These are phyloP conservation scores for Acacia confusa DNA, from an alignment of 306 rosid genomes.

Conservation along the genomic window DNA sequence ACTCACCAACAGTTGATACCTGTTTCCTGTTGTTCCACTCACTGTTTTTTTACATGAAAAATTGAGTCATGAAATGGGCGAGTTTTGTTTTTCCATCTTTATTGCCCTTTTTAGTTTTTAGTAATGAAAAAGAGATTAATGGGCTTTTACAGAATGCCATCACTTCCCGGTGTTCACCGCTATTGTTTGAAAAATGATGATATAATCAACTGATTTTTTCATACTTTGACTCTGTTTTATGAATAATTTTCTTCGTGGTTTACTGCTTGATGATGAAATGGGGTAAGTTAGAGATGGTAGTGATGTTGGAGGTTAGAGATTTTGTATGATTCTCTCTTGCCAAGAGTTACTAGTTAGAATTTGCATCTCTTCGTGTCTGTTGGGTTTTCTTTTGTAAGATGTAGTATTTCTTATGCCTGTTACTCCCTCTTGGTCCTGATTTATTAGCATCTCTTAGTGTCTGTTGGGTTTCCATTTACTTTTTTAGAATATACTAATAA, in stretches of 20 bases:
- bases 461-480: neutral
- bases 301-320: neutral
- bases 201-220: neutral
- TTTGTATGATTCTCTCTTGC: neutral
- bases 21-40: neutral
- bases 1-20: neutral
- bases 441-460: no score
- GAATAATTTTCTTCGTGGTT: neutral
- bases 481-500: neutral
- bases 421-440: no score
- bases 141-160: neutral
- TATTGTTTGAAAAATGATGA: neutral
- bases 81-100: neutral
- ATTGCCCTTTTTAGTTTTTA: neutral
- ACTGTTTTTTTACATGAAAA: neutral
- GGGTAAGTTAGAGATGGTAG: neutral
- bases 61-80: neutral
- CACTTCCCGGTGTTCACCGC: neutral
- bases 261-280: neutral
- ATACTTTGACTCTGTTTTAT: neutral
- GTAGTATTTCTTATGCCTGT: neutral
- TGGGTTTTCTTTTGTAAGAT: neutral
- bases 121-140: neutral
- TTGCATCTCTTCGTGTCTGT: neutral
- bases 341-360: neutral